phyloP scores from a whole-genome alignment of 2,329 filamentous ascomycete genomes.

The Alternaria incomplexa region DNA sequence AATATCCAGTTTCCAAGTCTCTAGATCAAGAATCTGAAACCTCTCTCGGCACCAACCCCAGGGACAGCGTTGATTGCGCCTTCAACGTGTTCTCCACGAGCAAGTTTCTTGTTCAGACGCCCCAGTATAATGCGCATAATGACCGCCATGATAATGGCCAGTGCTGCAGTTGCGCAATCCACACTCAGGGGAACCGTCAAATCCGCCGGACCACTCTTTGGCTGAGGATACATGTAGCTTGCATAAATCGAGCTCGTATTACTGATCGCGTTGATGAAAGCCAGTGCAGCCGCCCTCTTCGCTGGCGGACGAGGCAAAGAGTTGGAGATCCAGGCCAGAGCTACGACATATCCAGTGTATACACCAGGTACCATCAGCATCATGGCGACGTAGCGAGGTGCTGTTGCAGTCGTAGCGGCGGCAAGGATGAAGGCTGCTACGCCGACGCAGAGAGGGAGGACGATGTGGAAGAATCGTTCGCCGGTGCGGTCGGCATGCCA shows the following conservation, averaged over 20 bases:
- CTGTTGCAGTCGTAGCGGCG: slow-evolving; percentile 65
- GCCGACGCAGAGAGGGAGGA: slow-evolving; percentile 65
- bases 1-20: background rate
- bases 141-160: slow-evolving; percentile 69
- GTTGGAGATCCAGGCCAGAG: slow-evolving; percentile 76
- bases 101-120: slow-evolving; percentile 72
- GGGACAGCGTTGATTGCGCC: slow-evolving; percentile 62
- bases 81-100: slow-evolving; percentile 64
- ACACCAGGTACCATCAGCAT: slow-evolving; percentile 71
- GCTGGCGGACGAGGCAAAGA: slow-evolving; percentile 76
- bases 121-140: slow-evolving; percentile 68
- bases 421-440: slow-evolving; percentile 71
- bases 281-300: slow-evolving; percentile 74
- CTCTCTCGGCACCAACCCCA: slow-evolving; percentile 63
- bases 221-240: slow-evolving; percentile 69
- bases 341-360: slow-evolving; percentile 67
- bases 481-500: slow-evolving; percentile 74
- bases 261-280: slow-evolving; percentile 75
- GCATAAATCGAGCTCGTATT: slow-evolving; percentile 75
- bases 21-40: slow-evolving; percentile 70
- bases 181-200: slow-evolving; percentile 68
- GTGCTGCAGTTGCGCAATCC: slow-evolving; percentile 68
- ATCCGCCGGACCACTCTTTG: slow-evolving; percentile 38
- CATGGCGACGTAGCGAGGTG: slow-evolving; percentile 71
- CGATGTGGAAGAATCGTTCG: slow-evolving; percentile 73